phyloP scores from a whole-genome alignment of 2,329 filamentous ascomycete species.

The Cyphellophora europaea region DNA sequence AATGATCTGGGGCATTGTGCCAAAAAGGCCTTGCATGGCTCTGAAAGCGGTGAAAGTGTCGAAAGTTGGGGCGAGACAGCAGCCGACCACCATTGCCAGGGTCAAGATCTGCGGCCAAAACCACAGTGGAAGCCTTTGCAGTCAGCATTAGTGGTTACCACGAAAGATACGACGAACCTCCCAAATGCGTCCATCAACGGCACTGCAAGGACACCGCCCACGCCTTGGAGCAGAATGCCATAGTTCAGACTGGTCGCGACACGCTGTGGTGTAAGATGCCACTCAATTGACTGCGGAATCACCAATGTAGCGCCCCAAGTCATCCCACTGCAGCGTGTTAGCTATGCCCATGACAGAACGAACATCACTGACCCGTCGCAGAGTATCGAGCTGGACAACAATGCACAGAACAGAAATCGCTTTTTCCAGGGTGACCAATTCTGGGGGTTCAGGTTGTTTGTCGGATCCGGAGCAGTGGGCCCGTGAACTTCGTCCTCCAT shows the following conservation, averaged over 20 bases:
- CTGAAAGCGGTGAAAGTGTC: conserved; percentile 30
- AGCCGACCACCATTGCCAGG: conserved; percentile 30
- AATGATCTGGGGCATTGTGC: conserved; percentile 30
- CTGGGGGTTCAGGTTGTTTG: conserved; percentile 19
- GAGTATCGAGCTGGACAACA: conserved; percentile 27
- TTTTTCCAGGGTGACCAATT: conserved; percentile 24
- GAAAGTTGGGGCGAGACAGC: conserved; percentile 28
- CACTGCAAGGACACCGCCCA: conserved; percentile 29
- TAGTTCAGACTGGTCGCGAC: conserved; percentile 31
- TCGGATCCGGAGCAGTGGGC: conserved; percentile 18
- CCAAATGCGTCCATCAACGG: conserved; percentile 31
- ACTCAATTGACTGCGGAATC: conserved; percentile 28
- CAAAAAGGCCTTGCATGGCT: conserved; percentile 28
- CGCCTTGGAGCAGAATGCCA: conserved; percentile 29
- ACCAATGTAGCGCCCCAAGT: conserved; percentile 31
- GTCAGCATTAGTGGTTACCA: no score
- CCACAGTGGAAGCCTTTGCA: conserved; percentile 29
- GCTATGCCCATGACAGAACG: not conserved
- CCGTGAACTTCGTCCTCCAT: no score
- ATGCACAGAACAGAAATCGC: conserved; percentile 23
- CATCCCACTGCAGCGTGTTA: conserved; percentile 19
- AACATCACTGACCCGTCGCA: conserved; percentile 25
- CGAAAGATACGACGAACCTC: conserved; percentile 28
- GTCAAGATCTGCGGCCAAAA: conserved; percentile 32
- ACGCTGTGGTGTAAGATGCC: conserved; percentile 23